These are phyloP conservation scores for Fusarium sarcochroum DNA, from an alignment of 2,329 filamentous ascomycete genomes.

Conservation along the genomic window DNA sequence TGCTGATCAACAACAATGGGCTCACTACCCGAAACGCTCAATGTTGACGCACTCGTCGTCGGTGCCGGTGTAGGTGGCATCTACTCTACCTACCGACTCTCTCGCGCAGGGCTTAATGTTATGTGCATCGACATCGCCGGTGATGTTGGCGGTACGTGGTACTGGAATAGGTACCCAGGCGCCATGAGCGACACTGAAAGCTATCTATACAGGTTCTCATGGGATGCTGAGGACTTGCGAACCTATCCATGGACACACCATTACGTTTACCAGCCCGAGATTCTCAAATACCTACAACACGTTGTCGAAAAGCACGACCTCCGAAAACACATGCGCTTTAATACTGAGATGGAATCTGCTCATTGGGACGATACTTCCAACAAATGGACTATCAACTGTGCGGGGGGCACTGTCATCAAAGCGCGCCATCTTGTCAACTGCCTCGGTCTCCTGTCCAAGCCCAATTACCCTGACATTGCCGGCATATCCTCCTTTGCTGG, in stretches of 20 bases:
- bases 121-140: slow-evolving; percentile 18
- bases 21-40: slow-evolving; percentile 7
- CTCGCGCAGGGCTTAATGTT: slow-evolving; percentile 1
- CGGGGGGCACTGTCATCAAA: background rate
- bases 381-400: too few relatives aligned
- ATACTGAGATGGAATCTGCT: background rate
- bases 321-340: background rate
- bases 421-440: background rate
- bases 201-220: slow-evolving; percentile 28
- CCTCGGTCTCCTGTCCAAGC: background rate
- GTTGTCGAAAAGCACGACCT: slow-evolving; percentile 17
- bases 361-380: too few relatives aligned
- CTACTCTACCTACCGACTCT: slow-evolving; percentile 17
- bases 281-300: slow-evolving; percentile 24
- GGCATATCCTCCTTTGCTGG: background rate
- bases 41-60: slow-evolving; percentile 23
- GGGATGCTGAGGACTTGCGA: slow-evolving; percentile 27
- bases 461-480: background rate
- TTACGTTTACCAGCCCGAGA: slow-evolving; percentile 30
- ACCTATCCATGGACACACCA: slow-evolving; percentile 23
- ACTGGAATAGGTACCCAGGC: slow-evolving; percentile 29
- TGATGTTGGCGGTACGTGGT: slow-evolving; percentile 27
- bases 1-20: background rate
- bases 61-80: slow-evolving; percentile 24
- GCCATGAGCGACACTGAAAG: slow-evolving; percentile 31